Evolutionary conservation across 73 alveolate species (phyloP).

Genomic region (Effrenium voratum): DNA sequence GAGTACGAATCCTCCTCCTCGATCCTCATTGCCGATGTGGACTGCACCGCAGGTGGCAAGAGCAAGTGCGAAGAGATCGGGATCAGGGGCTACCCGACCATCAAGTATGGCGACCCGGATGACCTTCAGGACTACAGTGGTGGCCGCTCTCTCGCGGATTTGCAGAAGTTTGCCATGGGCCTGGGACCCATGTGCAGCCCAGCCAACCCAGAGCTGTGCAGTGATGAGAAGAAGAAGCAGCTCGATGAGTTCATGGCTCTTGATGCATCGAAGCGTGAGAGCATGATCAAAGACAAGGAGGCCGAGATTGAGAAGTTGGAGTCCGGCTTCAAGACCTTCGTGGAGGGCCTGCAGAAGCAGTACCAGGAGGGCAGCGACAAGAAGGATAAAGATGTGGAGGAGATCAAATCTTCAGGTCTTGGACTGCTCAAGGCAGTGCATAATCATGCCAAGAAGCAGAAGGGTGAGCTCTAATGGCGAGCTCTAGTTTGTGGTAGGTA

Average conservation of each 20-base stretch:
- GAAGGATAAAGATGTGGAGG: conserved; percentile 78
- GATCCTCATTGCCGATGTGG: conserved; percentile 74
- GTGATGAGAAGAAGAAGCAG: conserved; percentile 15
- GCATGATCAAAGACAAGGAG: conserved; percentile 86
- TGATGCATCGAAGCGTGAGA: conserved; percentile 48
- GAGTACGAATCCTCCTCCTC: conserved; percentile 36
- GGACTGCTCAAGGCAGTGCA: conserved; percentile 51
- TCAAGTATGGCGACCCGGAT: conserved; percentile 90
- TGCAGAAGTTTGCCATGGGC: conserved; percentile 78
- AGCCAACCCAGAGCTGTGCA: conserved; percentile 55
- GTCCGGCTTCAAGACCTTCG: conserved; percentile 88
- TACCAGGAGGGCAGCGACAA: conserved; percentile 52
- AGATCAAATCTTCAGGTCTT: conserved; percentile 28
- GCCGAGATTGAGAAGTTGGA: conserved; percentile 9
- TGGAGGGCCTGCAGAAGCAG: conserved; percentile 78
- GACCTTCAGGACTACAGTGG: conserved; percentile 94
- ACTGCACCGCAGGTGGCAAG: conserved; percentile 91
- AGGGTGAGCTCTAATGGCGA: conserved; percentile 54
- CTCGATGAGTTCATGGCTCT: conserved; percentile 19
- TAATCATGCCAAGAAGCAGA: conserved; percentile 45
- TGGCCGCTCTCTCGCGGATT: conserved; percentile 53
- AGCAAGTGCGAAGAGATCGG: conserved; percentile 43
- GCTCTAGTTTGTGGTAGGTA: too few relatives aligned
- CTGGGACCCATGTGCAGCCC: conserved; percentile 93
- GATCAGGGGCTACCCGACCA: conserved; percentile 35